Evolutionary conservation across 1,284 basidiomycete genomes (phyloP), one percentile per base, ranked within the genome.

Genomic region (Ustilago shanxiensis): DNA sequence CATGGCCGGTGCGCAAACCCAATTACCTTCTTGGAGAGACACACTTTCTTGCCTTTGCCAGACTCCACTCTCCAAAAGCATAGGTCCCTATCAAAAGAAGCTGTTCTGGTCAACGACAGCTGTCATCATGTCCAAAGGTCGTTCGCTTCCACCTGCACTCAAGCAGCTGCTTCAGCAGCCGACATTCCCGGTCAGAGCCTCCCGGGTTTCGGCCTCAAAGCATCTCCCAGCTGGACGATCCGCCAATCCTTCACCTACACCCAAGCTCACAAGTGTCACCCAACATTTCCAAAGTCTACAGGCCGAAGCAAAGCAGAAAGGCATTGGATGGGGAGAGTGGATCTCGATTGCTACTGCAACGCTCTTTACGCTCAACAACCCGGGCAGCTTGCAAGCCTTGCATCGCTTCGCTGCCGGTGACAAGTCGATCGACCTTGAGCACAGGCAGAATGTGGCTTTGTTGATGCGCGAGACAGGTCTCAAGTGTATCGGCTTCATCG

Each of bases 401-500:
- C 95, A 95, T 86, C 90, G 90, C 35, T 94, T 93, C 84, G 90
- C 90, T 53, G 90, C 92, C 6, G 58, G 62, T 28, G 52, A 63
- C 29, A 51, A 41, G 31, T 87, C 87, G 49, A 88, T 87, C 66
- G 82, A 88, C 70, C 89, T 89, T 58, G 89, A 90, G 60, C 88
- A 92, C 73, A 89, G 90, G 85, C 91, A 78, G 29, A 76, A 84
- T 20, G 79, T 90, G 79, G 93, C 93, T 2, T 76, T 92, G 91
- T 86, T 95, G 79, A 95, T 98, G 91, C 90, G 96, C 58, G 96
- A 99, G 88, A 91, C 93, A 10, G 94, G 94, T 5, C 86, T 99
- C 85, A 98, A 99, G 88, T 95, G 93, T 81, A 91, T 92, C 83
- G 93, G 95, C 77, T 95, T 97, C 86, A 91, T 94, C 74, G 95